Conservation (phyloP, 768 basidiomycete species). For the Exidia glandulosa region DNA sequence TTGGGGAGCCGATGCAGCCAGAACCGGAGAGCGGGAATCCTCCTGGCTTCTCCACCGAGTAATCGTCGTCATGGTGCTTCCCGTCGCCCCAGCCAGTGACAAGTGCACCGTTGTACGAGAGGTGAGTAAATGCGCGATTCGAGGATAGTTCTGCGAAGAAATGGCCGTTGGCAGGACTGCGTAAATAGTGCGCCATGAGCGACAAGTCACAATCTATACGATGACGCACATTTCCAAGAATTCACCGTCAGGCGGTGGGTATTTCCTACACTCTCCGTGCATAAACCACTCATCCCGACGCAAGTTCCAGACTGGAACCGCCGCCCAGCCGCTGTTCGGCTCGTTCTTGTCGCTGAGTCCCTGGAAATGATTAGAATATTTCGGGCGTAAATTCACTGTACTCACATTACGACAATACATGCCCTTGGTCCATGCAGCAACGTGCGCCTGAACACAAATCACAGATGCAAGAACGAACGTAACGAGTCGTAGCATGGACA, state of each 20-base stretch:
- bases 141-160: slow-evolving; percentile 1
- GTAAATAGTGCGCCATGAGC: not conserved
- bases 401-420: not conserved
- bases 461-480: not conserved
- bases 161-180: slow-evolving; percentile 1
- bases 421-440: not conserved
- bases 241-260: slow-evolving; percentile 1
- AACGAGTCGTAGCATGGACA: not conserved
- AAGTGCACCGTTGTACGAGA: not conserved
- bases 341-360: not conserved
- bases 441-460: not conserved
- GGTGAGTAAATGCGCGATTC: slow-evolving; percentile 1
- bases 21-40: not conserved
- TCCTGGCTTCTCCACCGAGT: not conserved
- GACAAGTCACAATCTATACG: not conserved
- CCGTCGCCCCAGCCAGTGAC: slow-evolving; percentile 2
- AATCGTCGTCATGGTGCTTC: slow-evolving; percentile 1
- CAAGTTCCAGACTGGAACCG: not conserved
- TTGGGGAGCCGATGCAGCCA: not conserved
- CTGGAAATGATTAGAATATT: not conserved
- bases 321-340: not conserved
- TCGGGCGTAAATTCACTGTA: not conserved
- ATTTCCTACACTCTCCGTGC: not conserved
- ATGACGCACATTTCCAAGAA: slow-evolving; percentile 3
- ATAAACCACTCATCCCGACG: not conserved